Percentiles rank a stretch among this genome's conserved stretches.
Conservation (phyloP, 805 yeast species). For the Priceomyces carsonii region DNA sequence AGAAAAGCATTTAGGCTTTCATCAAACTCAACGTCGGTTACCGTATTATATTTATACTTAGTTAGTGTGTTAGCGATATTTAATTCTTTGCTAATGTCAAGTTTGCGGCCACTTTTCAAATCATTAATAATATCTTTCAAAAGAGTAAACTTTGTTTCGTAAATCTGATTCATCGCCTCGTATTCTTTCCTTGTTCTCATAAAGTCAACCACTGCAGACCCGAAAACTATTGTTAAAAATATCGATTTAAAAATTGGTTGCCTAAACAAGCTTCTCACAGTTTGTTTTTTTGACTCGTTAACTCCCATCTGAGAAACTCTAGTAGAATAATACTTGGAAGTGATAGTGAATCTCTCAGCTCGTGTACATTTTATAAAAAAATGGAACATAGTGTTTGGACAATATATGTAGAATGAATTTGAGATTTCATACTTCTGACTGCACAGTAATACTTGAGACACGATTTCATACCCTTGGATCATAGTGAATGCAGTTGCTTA, state of each 20-base stretch:
- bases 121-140: slow-evolving; percentile 31
- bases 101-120: slow-evolving; percentile 32
- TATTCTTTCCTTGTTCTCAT: slow-evolving; percentile 44
- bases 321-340: background rate
- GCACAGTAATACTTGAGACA: too few relatives aligned
- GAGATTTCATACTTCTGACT: too few relatives aligned
- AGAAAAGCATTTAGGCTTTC: slow-evolving; percentile 22
- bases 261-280: slow-evolving; percentile 27
- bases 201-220: slow-evolving; percentile 49
- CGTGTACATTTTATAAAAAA: background rate
- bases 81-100: slow-evolving; percentile 45
- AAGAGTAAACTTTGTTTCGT: slow-evolving; percentile 34
- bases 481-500: too few relatives aligned
- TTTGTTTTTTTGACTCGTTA: slow-evolving; percentile 15
- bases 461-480: too few relatives aligned
- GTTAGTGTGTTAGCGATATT: slow-evolving; percentile 44
- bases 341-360: background rate
- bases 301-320: background rate
- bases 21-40: slow-evolving; percentile 39
- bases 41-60: slow-evolving; percentile 31
- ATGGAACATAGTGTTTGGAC: background rate
- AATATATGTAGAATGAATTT: background rate
- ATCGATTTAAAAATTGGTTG: slow-evolving; percentile 40
- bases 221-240: slow-evolving; percentile 37
- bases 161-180: slow-evolving; percentile 43